Base-by-base conservation (phyloP, 2,329 filamentous ascomycete genomes). In the Talaromyces islandicus region DNA sequence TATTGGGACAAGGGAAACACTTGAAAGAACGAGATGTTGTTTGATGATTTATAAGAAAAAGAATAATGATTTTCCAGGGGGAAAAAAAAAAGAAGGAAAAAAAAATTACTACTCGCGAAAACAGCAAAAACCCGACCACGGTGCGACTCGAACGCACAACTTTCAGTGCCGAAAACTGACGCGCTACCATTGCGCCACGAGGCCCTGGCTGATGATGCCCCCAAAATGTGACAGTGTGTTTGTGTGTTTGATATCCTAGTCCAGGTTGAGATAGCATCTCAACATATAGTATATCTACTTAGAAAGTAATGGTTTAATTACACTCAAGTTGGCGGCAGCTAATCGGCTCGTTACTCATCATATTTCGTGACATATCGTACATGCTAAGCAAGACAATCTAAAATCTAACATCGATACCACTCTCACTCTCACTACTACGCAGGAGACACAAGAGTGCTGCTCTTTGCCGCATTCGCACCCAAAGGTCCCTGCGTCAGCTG, bases 401-500 rank as follows among this genome's bases (percentile, higher is more conserved):
- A 24, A 19, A 21, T 54, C 58, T 57, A 48, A 58, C 35, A 59
- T 57, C 19, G 4, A 35, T 35, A 54, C 21, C n/a, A 11, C 30
- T 32, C 19, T n/a, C n/a, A n/a, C n/a, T n/a, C n/a, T 25, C 7
- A 10, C 7, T 55, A 52, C 48, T 52, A 52, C 17, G 7, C 10
- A 21, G 54, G 52, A 17, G 66, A 56, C 43, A 60, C 60, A 29
- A 60, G 66, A 46, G 62, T 59, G 21, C 57, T 60, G 25, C 61
- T 62, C 55, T 67, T 68, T 27, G 62, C 53, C 21, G 38, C 60
- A 54, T 56, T 59, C 4, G 62, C 64, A 57, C 55, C 59, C 14
- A 62, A 62, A 43, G 63, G 24, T 57, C 67, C 65, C 41, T 69
- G 67, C 6, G 75, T 77, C 54, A 77, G 65, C 63, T 76, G 74